Evolutionary conservation across 257 asterid species (phyloP).

Genomic region (Cynanchum wilfordii): DNA sequence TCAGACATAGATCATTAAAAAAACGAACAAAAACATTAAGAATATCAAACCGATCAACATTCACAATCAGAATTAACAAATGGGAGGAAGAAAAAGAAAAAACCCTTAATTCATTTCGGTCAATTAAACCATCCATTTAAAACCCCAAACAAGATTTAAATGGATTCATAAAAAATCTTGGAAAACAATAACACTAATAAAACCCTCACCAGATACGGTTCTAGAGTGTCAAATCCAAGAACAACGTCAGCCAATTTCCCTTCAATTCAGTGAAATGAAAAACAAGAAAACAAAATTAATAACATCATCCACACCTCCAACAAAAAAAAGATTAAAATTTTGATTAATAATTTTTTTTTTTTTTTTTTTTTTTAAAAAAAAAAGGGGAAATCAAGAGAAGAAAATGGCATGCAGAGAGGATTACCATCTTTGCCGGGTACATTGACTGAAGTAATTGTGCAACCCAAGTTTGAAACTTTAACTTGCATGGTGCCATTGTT

Average conservation of each 20-base stretch:
- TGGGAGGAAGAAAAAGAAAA: too few species aligned
- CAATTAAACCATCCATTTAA: neutral
- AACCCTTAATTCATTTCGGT: neutral
- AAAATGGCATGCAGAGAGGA: neutral
- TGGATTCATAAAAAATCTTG: neutral
- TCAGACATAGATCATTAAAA: conserved; percentile 7
- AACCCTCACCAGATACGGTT: conserved; percentile 70
- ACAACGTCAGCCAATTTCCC: conserved; percentile 92
- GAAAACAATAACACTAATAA: neutral
- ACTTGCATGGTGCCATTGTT: conserved; percentile 75
- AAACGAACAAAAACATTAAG: conserved; percentile 5
- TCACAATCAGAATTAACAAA: neutral
- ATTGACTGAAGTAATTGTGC: conserved; percentile 79
- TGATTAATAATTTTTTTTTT: too few species aligned
- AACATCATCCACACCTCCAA: conserved; percentile 1
- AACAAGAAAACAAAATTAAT: neutral
- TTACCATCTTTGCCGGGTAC: conserved; percentile 85
- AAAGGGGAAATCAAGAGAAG: neutral
- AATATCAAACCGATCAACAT: conserved; percentile 1
- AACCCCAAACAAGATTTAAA: conserved; percentile 4
- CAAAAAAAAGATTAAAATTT: neutral
- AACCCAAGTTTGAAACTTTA: conserved; percentile 70
- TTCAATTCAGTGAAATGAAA: conserved; percentile 19
- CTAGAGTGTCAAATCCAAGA: conserved; percentile 89
- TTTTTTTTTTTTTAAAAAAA: too few species aligned